Conservation (phyloP, 2,329 filamentous ascomycete genomes). For the Teratosphaeria nubilosa region DNA sequence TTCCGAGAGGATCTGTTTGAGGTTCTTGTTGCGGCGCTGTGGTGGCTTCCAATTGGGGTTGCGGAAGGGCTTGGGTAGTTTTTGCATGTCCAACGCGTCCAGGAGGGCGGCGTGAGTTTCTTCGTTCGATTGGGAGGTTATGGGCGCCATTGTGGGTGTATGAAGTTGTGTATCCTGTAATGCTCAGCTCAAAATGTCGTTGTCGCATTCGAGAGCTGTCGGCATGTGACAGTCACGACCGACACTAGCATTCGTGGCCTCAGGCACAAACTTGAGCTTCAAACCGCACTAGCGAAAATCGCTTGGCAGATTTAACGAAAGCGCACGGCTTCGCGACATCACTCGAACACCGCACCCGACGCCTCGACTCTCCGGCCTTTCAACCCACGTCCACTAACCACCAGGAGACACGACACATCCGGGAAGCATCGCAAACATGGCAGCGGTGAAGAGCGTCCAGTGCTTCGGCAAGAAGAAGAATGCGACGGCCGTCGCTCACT, state of each 20-base stretch:
- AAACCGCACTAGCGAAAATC: background rate
- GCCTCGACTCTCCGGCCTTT: background rate
- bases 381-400: background rate
- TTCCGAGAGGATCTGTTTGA: constrained; percentile 91
- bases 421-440: constrained; percentile 38
- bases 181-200: background rate
- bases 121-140: constrained; percentile 26
- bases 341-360: constrained; percentile 3
- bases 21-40: constrained; percentile 94
- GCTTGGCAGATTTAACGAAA: background rate
- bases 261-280: background rate
- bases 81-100: constrained; percentile 83
- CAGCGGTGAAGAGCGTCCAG: constrained; percentile 60
- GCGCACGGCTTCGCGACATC: constrained; percentile 1
- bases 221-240: background rate
- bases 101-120: constrained; percentile 73
- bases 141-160: background rate
- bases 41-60: constrained; percentile 85
- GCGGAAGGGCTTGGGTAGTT: constrained; percentile 79
- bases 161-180: background rate
- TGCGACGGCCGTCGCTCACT: constrained; percentile 72
- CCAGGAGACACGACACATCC: background rate
- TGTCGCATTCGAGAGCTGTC: background rate
- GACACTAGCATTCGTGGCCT: background rate
- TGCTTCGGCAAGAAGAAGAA: constrained; percentile 90